Percentiles rank a stretch among this genome's conserved stretches.
phyloP scores from a whole-genome alignment of 306 rosid genomes.

The Alnus glutinosa region DNA sequence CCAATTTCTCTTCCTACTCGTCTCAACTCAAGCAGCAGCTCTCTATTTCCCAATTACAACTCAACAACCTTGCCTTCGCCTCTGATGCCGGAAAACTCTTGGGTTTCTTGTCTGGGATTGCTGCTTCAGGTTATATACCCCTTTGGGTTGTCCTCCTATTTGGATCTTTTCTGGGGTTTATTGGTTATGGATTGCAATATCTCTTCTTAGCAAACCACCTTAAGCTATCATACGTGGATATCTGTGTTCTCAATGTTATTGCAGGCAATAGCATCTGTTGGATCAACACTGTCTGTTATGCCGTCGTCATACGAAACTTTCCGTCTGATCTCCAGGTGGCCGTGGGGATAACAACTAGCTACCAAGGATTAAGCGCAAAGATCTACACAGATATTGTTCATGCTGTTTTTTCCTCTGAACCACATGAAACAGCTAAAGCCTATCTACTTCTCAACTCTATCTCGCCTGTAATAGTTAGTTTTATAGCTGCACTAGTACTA shows the following conservation, averaged over 20 bases:
- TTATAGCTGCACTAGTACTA: slow-evolving; percentile 32
- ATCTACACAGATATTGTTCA: slow-evolving; percentile 58
- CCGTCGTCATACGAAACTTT: slow-evolving; percentile 59
- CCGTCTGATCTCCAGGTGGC: slow-evolving; percentile 47
- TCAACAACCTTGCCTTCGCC: slow-evolving; percentile 85
- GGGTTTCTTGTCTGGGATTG: slow-evolving; percentile 73
- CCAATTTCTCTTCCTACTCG: slow-evolving; percentile 77
- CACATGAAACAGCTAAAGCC: slow-evolving; percentile 30
- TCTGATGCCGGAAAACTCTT: slow-evolving; percentile 86
- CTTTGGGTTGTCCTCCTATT: slow-evolving; percentile 75
- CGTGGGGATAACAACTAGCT: slow-evolving; percentile 73
- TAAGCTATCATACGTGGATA: slow-evolving; percentile 48
- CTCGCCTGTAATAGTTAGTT: slow-evolving; percentile 40
- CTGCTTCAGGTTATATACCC: slow-evolving; percentile 51
- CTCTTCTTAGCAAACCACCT: slow-evolving; percentile 56
- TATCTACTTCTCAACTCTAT: slow-evolving; percentile 67
- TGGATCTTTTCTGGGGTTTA: slow-evolving; percentile 70
- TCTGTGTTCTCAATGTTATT: slow-evolving; percentile 54
- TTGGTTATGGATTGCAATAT: slow-evolving; percentile 76
- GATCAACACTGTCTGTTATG: slow-evolving; percentile 81
- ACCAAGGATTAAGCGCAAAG: slow-evolving; percentile 83
- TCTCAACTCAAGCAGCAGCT: slow-evolving; percentile 65
- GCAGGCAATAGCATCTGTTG: slow-evolving; percentile 92
- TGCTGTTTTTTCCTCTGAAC: slow-evolving; percentile 29
- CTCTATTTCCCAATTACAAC: slow-evolving; percentile 72